A percentile compares a stretch with the other conserved stretches of the same genome.
Evolutionary conservation across 768 basidiomycete genomes (phyloP).

Genomic region (Glaciozyma antarctica): DNA sequence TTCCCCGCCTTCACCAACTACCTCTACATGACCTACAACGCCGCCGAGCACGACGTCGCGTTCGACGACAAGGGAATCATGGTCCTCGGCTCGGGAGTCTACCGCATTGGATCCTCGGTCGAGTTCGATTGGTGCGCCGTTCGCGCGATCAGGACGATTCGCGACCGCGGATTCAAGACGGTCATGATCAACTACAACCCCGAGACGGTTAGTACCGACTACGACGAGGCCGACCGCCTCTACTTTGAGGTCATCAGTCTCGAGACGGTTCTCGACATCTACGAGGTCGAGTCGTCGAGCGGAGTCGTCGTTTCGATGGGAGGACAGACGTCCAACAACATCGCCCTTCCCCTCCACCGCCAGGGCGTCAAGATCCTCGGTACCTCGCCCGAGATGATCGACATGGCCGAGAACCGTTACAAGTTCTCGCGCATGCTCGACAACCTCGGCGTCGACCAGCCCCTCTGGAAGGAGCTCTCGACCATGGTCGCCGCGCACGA

Average conservation of each 20-base stretch:
- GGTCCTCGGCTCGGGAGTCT: constrained; percentile 95
- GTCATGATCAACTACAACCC: constrained; percentile 99
- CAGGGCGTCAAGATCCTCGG: constrained; percentile 98
- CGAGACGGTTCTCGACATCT: constrained; percentile 94
- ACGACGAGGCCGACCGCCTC: constrained; percentile 93
- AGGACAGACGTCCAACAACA: constrained; percentile 97
- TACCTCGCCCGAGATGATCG: constrained; percentile 98
- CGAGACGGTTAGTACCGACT: constrained; percentile 97
- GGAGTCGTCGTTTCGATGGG: constrained; percentile 97
- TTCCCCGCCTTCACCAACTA: constrained; percentile 99
- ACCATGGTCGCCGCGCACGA: constrained; percentile 73
- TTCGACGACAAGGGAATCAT: constrained; percentile 91
- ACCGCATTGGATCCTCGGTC: constrained; percentile 96
- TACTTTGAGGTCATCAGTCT: constrained; percentile 98
- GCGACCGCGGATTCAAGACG: constrained; percentile 86
- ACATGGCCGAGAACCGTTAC: constrained; percentile 97
- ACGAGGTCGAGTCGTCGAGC: constrained; percentile 75
- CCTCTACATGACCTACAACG: constrained; percentile 96
- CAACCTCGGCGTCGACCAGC: constrained; percentile 97
- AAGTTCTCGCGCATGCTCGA: constrained; percentile 98
- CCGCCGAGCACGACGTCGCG: constrained; percentile 77
- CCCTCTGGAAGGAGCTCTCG: constrained; percentile 91
- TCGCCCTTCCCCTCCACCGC: constrained; percentile 86
- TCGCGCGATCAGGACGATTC: constrained; percentile 86
- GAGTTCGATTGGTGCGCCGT: constrained; percentile 99